Evolutionary conservation across 2,329 filamentous ascomycete genomes (phyloP).

Genomic region (Thyridium curvatum): DNA sequence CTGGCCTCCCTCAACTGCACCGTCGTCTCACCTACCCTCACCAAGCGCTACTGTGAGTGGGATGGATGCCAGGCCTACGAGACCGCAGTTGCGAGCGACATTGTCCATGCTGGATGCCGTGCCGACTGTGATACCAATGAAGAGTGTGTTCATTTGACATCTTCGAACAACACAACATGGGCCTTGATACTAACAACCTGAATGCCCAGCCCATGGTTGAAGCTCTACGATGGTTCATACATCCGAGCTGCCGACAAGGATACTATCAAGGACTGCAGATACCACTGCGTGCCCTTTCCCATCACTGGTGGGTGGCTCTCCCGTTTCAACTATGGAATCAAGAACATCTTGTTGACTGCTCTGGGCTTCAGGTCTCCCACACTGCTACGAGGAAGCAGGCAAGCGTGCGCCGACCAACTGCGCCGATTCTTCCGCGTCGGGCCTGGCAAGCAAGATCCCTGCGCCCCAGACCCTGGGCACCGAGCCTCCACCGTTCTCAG

Average conservation of each 20-base stretch:
- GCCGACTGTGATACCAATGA: constrained; percentile 10
- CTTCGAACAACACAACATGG: too few species aligned
- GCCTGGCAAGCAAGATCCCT: constrained; percentile 1
- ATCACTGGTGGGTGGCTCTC: neutral
- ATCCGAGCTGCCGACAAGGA: constrained; percentile 5
- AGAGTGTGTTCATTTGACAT: constrained; percentile 3
- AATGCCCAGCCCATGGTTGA: constrained; percentile 6
- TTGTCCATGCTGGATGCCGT: constrained; percentile 8
- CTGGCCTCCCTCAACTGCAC: constrained; percentile 9
- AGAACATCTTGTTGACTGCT: too few species aligned
- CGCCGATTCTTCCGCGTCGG: constrained; percentile 1
- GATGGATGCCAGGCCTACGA: constrained; percentile 6
- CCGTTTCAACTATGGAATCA: too few species aligned
- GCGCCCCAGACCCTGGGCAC: constrained; percentile 1
- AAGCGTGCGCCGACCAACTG: neutral
- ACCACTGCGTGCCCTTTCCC: constrained; percentile 5
- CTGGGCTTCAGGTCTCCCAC: neutral
- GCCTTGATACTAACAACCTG: neutral
- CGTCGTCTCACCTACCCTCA: constrained; percentile 4
- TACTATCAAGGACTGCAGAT: constrained; percentile 5
- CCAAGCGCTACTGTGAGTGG: constrained; percentile 9
- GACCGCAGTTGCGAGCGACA: constrained; percentile 3
- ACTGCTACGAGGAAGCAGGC: constrained; percentile 1
- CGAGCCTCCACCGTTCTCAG: neutral
- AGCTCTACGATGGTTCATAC: constrained; percentile 9